Base-by-base conservation (phyloP, 2,329 filamentous ascomycete species). In the Fusarium palustre region DNA sequence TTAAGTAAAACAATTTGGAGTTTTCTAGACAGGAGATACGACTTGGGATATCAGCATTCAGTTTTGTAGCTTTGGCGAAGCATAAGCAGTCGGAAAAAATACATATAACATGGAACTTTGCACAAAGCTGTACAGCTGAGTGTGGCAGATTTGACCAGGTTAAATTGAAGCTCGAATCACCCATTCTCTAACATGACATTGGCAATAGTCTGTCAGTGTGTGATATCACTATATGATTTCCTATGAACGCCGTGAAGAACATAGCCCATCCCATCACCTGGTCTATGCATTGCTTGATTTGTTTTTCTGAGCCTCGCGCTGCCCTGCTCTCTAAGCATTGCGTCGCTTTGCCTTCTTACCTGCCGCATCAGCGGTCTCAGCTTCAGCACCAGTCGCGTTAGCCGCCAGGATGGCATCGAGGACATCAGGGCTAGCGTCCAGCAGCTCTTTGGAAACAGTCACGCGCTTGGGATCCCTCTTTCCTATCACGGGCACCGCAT, bases 401-500 rank as follows among this genome's bases (percentile, higher is more conserved):
- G 79, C 79, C 8, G 81, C 80, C 22, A 84, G 73, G 53, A 85
- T 71, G 13, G 84, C 84, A 59, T 85, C 82, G 59, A 89, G 77
- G 46, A 88, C 79, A 39, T 84, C 83, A 2, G 85, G 76, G 50
- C 81, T 80, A 30, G 80, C 79, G 31, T 80, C 77, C 10, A 81
- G 66, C 36, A 81, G 73, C 30, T 80, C 76, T 50, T 80, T 76
- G 8, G 79, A 74, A 5, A 77, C 75, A 39, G 76, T 76, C n/a
- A 84, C 83, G 58, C 85, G 84, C 77, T 87, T 86, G 38, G 89
- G 86, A 74, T 95, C 92, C 33, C 85, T 85, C 71, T 84, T 84
- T 52, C 90, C 92, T 65, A 95, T 85, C 33, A 86, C 76, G 1
- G 89, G 87, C 5, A 95, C 84, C 41, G 86, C 85, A n/a, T 85